These are phyloP conservation scores for Picochlorum sp. DNA, from an alignment of 139 green algal genomes.

Conservation along the genomic window DNA sequence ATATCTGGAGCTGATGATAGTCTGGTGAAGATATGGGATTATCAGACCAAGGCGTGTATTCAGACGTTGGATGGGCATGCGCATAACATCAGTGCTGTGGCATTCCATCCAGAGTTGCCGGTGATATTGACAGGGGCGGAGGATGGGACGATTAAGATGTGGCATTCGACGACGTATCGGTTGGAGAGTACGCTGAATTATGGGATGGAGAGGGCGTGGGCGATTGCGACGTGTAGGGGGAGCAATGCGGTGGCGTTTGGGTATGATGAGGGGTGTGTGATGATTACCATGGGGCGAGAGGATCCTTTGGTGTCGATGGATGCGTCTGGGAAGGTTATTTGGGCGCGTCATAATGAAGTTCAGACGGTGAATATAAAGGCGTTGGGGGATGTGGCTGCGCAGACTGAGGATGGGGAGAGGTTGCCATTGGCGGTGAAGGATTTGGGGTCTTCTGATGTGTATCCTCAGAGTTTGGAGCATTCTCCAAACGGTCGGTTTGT, in stretches of 20 bases:
- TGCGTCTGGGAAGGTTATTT: slow-evolving; percentile 90
- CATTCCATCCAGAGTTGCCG: slow-evolving; percentile 97
- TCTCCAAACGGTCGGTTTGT: slow-evolving; percentile 97
- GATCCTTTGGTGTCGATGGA: slow-evolving; percentile 99
- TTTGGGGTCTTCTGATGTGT: slow-evolving; percentile 87
- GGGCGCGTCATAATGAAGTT: slow-evolving; percentile 85
- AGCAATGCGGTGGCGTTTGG: slow-evolving; percentile 56
- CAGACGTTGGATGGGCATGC: slow-evolving; percentile 86
- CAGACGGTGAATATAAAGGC: slow-evolving; percentile 83
- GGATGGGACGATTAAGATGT: slow-evolving; percentile 93
- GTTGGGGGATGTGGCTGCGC: slow-evolving; percentile 48
- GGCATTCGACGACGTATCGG: slow-evolving; percentile 96
- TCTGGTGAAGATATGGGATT: slow-evolving; percentile 91
- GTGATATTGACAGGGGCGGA: slow-evolving; percentile 92
- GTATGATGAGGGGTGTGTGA: slow-evolving; percentile 91
- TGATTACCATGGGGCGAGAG: slow-evolving; percentile 91
- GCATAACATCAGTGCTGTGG: slow-evolving; percentile 88
- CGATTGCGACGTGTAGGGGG: slow-evolving; percentile 74
- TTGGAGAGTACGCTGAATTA: slow-evolving; percentile 89
- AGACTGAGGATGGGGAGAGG: slow-evolving; percentile 79
- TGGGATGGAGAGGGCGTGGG: slow-evolving; percentile 94
- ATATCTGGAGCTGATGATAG: slow-evolving; percentile 89
- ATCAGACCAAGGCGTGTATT: slow-evolving; percentile 98
- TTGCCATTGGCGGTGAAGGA: slow-evolving; percentile 95
- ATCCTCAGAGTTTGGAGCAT: slow-evolving; percentile 85